phyloP scores from a whole-genome alignment of 768 basidiomycete genomes.

The Mycena filopes region DNA sequence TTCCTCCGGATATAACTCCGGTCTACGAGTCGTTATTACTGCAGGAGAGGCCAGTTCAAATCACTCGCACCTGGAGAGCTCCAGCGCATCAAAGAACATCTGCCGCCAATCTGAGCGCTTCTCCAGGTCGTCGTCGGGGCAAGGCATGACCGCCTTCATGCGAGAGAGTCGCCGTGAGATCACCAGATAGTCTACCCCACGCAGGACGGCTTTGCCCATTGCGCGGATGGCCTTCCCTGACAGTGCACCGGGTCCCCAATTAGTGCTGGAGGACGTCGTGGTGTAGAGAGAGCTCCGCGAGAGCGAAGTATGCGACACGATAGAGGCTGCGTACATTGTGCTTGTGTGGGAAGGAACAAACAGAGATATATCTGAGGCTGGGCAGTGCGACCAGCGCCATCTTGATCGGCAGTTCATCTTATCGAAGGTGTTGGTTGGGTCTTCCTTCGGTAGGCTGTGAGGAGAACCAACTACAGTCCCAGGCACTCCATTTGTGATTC shows the following conservation, averaged over 20 bases:
- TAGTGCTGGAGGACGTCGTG: constrained; percentile 14
- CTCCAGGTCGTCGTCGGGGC: not conserved
- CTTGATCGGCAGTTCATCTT: no score
- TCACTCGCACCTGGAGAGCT: constrained; percentile 1
- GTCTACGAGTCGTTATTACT: not conserved
- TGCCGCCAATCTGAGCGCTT: not conserved
- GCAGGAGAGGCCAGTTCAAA: no score
- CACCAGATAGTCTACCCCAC: constrained; percentile 4
- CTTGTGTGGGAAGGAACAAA: no score
- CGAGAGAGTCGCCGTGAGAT: not conserved
- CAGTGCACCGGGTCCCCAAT: constrained; percentile 18
- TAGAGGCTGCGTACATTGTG: no score
- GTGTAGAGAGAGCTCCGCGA: constrained; percentile 7
- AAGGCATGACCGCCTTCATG: not conserved
- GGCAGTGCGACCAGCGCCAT: no score
- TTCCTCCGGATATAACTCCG: not conserved
- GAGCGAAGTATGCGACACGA: no score
- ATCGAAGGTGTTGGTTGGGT: no score
- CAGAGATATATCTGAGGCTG: no score
- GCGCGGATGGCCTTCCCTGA: constrained; percentile 3
- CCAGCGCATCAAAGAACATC: not conserved
- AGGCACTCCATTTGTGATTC: no score
- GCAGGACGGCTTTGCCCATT: constrained; percentile 4
- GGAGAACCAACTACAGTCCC: no score
- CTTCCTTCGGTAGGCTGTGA: no score